Base-by-base conservation (phyloP, 208 protist genomes). In the Porcisia hertigi region DNA sequence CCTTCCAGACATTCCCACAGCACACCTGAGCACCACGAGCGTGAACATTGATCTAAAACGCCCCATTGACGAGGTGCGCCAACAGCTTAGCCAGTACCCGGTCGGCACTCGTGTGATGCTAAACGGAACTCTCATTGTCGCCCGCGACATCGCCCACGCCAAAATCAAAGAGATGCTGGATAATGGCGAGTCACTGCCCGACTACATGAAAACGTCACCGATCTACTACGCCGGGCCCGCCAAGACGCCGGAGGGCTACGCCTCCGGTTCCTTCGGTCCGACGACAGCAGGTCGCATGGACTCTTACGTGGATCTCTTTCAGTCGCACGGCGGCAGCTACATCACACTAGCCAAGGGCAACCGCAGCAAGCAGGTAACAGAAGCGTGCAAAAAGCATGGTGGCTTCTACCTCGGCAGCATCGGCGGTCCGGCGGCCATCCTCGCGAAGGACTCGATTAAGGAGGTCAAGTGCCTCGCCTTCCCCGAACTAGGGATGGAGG, bases 401-500 rank as follows among this genome's bases (percentile, higher is more conserved):
- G 98, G 98, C 63, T 99, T 99, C 88, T 99, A 99, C 87, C 89
- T 99, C 14, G 98, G 98, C 69, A 98, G 96, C 69, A 99, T 99
- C 80, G 98, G 98, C 43, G 98, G 98, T 14, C 97, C 98, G 16
- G 98, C 98, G 7, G 98, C 98, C 18, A 95, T 97, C 41, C 88
- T 99, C 7, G 97, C 96, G 2, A 69, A 94, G 81, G 82, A 98
- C 59, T 94, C 87, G 83, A 98, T 99, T 82, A 97, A 88, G 62
- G 98, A 98, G 75, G 92, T 98, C 52, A 94, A 98, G 75, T 93
- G 96, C 75, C 25, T 97, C 69, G 97, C 96, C 47, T 97, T 97
- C 76, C 87, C 89, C 3, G 96, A 98, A 80, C 81, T 97, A 12
- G 94, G 95, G 41, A 97, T 98, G 92, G 94, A 98, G 85, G 94